Base-by-base conservation (phyloP, 2,329 filamentous ascomycete genomes). In the Pseudopithomyces maydicus region DNA sequence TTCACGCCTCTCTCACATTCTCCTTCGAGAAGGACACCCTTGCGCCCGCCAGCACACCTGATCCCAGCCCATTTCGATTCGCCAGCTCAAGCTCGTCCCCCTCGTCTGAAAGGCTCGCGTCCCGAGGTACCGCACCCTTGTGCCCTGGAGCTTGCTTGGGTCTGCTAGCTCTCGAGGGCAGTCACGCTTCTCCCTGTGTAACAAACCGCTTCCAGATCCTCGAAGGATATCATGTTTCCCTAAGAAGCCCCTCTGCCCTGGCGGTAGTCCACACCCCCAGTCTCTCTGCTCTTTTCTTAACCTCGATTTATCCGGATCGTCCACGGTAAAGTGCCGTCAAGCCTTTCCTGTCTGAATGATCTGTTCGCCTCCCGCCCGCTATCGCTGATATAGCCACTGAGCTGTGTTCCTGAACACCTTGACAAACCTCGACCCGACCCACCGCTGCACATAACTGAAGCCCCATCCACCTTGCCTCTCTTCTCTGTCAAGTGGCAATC, bases 231-330 rank as follows among this genome's bases (percentile, higher is more conserved):
- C 68, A 73, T 72, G 67, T 71, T 73, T 70, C 64, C 69, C 69
- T 69, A 72, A 71, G 66, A 70, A 61, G 63, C 55, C 64, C 63
- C 59, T 57, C 62, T 66, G 67, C 73, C 73, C 71, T 75, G 70
- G 65, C 67, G 52, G 64, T 72, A 63, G 63, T 70, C 68, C 65
- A 63, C 71, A 51, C 38, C 69, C 73, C 73, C 66, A 68, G 68
- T 65, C 68, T 65, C 68, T 66, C 70, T 69, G 65, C 60, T 57
- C 65, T 66, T 67, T 65, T 67, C 69, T 74, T 71, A 72, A 69
- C 69, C 69, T 73, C 70, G 67, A 74, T 77, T 76, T 76, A 76
- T 70, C 74, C 74, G 72, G 74, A 73, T 73, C 72, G 63, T 67
- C 72, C 59, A 66, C 64, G 67, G 66, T 70, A 73, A 66, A 73